Percentiles rank a stretch among this genome's conserved stretches.
Conservation (phyloP, 73 alveolate genomes). For the Paramecium pentaurelia region DNA sequence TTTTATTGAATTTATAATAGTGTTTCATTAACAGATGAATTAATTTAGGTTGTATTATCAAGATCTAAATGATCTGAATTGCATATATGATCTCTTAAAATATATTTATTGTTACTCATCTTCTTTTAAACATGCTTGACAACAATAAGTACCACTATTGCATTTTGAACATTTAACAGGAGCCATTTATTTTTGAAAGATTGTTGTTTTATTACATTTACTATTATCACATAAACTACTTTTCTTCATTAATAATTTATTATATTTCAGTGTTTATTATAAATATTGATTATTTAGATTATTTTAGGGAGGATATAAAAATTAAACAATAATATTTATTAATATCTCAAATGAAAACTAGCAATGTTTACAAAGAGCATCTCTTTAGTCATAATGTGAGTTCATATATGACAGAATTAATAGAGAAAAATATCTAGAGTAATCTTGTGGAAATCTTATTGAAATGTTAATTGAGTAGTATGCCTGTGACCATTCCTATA, state of each 20-base stretch:
- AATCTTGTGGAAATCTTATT: not conserved
- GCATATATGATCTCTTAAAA: slow-evolving; percentile 22
- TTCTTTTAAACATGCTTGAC: not conserved
- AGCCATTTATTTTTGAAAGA: not conserved
- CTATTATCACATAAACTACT: not conserved
- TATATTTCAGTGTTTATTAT: not conserved
- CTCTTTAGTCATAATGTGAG: not conserved
- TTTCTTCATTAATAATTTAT: not conserved
- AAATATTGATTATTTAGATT: not conserved
- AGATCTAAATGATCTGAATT: not conserved
- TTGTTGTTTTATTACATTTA: not conserved
- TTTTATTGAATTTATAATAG: not conserved
- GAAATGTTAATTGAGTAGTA: not conserved
- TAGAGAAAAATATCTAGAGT: not conserved
- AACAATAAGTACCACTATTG: not conserved
- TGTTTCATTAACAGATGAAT: slow-evolving; percentile 36
- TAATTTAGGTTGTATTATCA: not conserved
- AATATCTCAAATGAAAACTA: not conserved
- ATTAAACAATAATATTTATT: not conserved
- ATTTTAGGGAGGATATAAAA: not conserved
- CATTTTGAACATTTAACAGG: not conserved
- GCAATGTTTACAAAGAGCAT: not conserved
- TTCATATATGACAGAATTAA: not conserved
- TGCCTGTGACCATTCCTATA: not conserved
- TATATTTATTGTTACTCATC: slow-evolving; percentile 15